Evolutionary conservation across 2,329 filamentous ascomycete species (phyloP).

Genomic region (Chlorencoelia australis): DNA sequence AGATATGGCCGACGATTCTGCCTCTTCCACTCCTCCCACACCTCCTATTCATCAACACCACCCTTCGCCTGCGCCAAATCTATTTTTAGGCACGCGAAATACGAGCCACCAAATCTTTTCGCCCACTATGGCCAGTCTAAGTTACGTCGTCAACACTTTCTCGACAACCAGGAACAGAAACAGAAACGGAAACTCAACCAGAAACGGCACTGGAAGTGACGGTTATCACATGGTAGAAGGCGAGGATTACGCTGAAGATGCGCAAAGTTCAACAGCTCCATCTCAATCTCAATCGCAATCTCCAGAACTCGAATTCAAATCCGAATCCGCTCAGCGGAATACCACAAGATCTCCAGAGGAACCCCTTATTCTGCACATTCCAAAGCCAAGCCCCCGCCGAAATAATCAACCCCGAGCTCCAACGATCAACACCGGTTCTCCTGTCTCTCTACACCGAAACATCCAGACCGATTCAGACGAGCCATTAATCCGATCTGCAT

Average conservation of each 20-base stretch:
- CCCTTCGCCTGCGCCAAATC: no score
- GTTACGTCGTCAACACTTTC: slow-evolving; percentile 11
- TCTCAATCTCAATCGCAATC: slow-evolving; percentile 4
- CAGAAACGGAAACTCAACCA: no score
- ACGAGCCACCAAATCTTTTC: slow-evolving; percentile 10
- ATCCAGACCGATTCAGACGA: slow-evolving; percentile 7
- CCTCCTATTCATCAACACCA: no score
- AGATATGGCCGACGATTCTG: no score
- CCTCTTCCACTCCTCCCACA: no score
- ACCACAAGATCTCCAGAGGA: slow-evolving; percentile 4
- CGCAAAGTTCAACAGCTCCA: slow-evolving; percentile 1
- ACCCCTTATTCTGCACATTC: slow-evolving; percentile 11
- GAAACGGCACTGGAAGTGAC: no score
- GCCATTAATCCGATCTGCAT: slow-evolving; percentile 21
- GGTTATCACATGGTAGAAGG: slow-evolving; percentile 16
- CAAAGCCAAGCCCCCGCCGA: slow-evolving; percentile 11
- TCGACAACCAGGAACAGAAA: slow-evolving; percentile 9
- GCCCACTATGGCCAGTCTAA: slow-evolving; percentile 3
- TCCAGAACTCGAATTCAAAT: no score
- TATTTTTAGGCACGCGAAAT: slow-evolving; percentile 18
- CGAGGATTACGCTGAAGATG: slow-evolving; percentile 12
- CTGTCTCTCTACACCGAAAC: slow-evolving; percentile 6
- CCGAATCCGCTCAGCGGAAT: no score
- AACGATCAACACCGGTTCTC: slow-evolving; percentile 6
- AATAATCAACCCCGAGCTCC: slow-evolving; percentile 14